Percentiles rank a stretch among this genome's conserved stretches.
Evolutionary conservation across 805 yeast species (phyloP).

Genomic region (Ogataea methylovora): DNA sequence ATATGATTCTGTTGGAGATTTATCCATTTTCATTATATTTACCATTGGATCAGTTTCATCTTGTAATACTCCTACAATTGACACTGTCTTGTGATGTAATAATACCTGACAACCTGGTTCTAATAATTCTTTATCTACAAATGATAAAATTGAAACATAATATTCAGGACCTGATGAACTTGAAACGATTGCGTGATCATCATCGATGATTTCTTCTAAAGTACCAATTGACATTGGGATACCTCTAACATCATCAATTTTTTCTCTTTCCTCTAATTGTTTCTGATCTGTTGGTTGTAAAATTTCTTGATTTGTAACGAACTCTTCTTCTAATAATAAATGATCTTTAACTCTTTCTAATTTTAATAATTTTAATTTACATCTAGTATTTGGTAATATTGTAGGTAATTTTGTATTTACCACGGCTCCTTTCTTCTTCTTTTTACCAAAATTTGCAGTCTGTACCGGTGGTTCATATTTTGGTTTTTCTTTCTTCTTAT

Average conservation of each 20-base stretch:
- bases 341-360: constrained; percentile 97
- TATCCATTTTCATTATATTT: constrained; percentile 94
- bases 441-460: constrained; percentile 77
- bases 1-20: constrained; percentile 94
- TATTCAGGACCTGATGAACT: constrained; percentile 95
- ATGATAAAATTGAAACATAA: constrained; percentile 90
- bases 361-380: constrained; percentile 82
- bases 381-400: constrained; percentile 88
- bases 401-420: constrained; percentile 66
- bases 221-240: constrained; percentile 96
- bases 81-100: constrained; percentile 90
- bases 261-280: constrained; percentile 92
- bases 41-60: constrained; percentile 99
- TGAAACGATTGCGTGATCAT: constrained; percentile 97
- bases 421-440: constrained; percentile 88
- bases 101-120: constrained; percentile 97
- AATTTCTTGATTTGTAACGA: constrained; percentile 89
- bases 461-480: constrained; percentile 98
- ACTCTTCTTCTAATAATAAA: constrained; percentile 88
- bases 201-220: constrained; percentile 93
- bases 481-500: constrained; percentile 73
- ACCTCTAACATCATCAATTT: constrained; percentile 93
- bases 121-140: constrained; percentile 90
- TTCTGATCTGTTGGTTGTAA: constrained; percentile 94
- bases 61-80: constrained; percentile 95